Base-by-base conservation (phyloP, 2,329 filamentous ascomycete genomes). In the Fusarium bulbicola region DNA sequence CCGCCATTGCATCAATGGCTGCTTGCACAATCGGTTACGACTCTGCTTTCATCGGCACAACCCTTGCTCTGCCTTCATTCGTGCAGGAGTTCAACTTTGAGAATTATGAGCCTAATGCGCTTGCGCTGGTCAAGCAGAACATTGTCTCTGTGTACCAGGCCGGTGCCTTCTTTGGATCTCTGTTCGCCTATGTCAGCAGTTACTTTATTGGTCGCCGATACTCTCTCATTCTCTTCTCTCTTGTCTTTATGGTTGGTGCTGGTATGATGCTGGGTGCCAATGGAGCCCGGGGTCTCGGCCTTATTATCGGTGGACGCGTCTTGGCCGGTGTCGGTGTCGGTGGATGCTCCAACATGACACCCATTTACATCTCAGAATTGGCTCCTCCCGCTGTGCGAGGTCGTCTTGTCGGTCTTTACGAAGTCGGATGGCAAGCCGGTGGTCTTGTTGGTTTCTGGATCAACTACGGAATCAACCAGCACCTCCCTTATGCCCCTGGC, bases 71-170 rank as follows among this genome's bases (percentile, higher is more conserved):
- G 36, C 85, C 88, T 0, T 92, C 92, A 0, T 95, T 95, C 81
- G 85, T 85, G 49, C 77, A 85, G 3, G 93, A 95, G 79, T 95
- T 95, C 80, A 76, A 84, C 20, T 91, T 95, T 75, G 83, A 80
- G 6, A 77, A 81, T 6, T 88, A 91, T 82, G 81, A 79, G 9
- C 60, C 79, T 1, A 62, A 76, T 7, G 78, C 88, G n/a, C 82
- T 90, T 32, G 87, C 90, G 36, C 81, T 92, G 8, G 84, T 92
- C 53, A 91, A 90, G 77, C 85, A 91, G 76, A 95, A 95, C 80
- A 94, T 95, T 69, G 93, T 95, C 58, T 94, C 92, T 32, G 89
- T 92, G 60, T 95, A 94, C 83, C 93, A 95, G 81, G 93, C 93
- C 15, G 93, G 93, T 66, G 93, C 93, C 67, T 95, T 96, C 84